Evolutionary conservation across 768 basidiomycete genomes (phyloP).

Genomic region (Plicaturopsis crispa): DNA sequence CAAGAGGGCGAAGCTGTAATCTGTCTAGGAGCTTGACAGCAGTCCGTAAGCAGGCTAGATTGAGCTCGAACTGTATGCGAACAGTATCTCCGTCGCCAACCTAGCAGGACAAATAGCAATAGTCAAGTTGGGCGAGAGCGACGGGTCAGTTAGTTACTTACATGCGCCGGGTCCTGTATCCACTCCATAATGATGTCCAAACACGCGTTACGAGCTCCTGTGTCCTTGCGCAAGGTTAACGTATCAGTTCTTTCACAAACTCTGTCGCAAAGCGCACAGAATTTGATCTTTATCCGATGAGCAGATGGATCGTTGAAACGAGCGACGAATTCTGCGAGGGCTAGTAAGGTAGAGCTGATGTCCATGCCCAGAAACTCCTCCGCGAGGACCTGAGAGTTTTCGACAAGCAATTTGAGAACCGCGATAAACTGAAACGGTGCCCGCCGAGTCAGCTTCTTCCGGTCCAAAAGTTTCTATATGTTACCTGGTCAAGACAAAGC

Average conservation of each 20-base stretch:
- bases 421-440: slow-evolving; percentile 48
- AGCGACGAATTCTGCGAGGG: slow-evolving; percentile 58
- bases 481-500: slow-evolving; percentile 70
- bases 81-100: slow-evolving; percentile 27
- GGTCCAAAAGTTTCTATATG: slow-evolving; percentile 5
- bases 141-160: slow-evolving; percentile 21
- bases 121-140: background rate
- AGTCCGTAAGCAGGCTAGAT: slow-evolving; percentile 66
- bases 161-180: slow-evolving; percentile 50
- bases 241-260: slow-evolving; percentile 56
- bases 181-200: slow-evolving; percentile 77
- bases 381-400: slow-evolving; percentile 50
- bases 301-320: slow-evolving; percentile 47
- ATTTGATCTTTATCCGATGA: slow-evolving; percentile 66
- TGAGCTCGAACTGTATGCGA: slow-evolving; percentile 54
- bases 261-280: slow-evolving; percentile 64
- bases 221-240: slow-evolving; percentile 61
- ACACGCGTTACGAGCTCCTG: slow-evolving; percentile 56
- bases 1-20: slow-evolving; percentile 56
- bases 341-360: slow-evolving; percentile 49
- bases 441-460: too few relatives aligned
- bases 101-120: slow-evolving; percentile 13
- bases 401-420: slow-evolving; percentile 72
- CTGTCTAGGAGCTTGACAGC: slow-evolving; percentile 71
- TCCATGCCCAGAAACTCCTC: slow-evolving; percentile 61